A percentile compares a stretch with the other conserved stretches of the same genome.
These are phyloP conservation scores for Cicer chorassanicum DNA, from an alignment of 306 rosid genomes.

Conservation along the genomic window DNA sequence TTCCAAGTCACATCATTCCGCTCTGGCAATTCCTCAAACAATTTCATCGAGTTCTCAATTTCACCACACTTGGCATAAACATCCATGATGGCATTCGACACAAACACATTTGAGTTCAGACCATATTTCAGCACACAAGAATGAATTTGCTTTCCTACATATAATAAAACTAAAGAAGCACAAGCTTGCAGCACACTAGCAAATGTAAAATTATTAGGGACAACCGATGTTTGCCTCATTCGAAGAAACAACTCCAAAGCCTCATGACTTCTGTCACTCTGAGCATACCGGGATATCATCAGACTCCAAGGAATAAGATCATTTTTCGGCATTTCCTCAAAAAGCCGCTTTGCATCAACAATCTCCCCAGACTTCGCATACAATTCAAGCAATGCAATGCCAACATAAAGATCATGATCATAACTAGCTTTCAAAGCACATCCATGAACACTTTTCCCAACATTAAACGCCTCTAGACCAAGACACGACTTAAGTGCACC, in stretches of 20 bases:
- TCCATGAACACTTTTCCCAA: constrained; percentile 21
- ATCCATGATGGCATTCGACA: constrained; percentile 18
- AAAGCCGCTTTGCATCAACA: background rate
- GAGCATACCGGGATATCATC: constrained; percentile 15
- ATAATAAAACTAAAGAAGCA: background rate
- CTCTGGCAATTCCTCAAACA: constrained; percentile 18
- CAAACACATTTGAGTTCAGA: constrained; percentile 15
- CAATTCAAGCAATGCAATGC: constrained; percentile 13
- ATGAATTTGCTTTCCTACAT: constrained; percentile 14
- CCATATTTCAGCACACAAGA: constrained; percentile 21
- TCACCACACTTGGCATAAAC: constrained; percentile 28
- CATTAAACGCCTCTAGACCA: constrained; percentile 4
- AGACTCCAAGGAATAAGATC: constrained; percentile 24
- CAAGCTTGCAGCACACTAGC: constrained; percentile 32
- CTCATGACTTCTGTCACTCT: constrained; percentile 3
- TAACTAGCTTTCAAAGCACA: constrained; percentile 18
- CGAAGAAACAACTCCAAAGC: constrained; percentile 20
- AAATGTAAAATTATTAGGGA: constrained; percentile 29
- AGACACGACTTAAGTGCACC: constrained; percentile 24
- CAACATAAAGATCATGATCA: constrained; percentile 18
- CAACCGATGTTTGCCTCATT: constrained; percentile 11
- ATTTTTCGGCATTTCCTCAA: constrained; percentile 22
- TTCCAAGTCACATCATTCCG: constrained; percentile 27
- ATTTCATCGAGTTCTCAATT: constrained; percentile 15
- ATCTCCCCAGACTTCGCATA: constrained; percentile 21